Evolutionary conservation across 2,329 filamentous ascomycete species (phyloP), one percentile per base, ranked within the genome.

Genomic region (Nemania serpens): DNA sequence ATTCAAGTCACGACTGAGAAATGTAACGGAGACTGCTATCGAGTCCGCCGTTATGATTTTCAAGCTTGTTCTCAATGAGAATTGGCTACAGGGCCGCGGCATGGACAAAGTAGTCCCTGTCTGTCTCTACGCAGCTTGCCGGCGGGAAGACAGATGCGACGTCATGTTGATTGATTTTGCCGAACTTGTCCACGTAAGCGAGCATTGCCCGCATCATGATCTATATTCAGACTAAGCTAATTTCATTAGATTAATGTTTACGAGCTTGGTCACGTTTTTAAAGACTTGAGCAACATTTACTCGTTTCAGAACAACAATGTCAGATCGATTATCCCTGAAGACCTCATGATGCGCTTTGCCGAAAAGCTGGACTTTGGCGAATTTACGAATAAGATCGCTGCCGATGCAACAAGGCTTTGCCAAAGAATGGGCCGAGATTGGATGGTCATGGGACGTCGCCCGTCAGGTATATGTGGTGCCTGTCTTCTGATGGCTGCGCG

Each of bases 121-220:
- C 29, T 94, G 91, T 72, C 82, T 99, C 33, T 99, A 98, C 69
- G 89, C 91, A 57, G 92, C 92, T 13, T 96, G 92, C 72, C 88
- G 95, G 63, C 86, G 89, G 55, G 87, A 91, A 63, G 85, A 86
- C 45, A 88, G 88, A 22, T 96, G 95, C 73, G 90, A 89, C 43
- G 83, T 95, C 67, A 93, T 99, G 89, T 83, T 99, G 45, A 98
- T 99, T 74, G 95, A 99, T 74, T 87, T 99, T 72, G 91, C 95
- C 12, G 95, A 99, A 73, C 83, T 94, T 62, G 79, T 82, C 57
- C 84, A 85, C 29, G 70, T 72, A 69, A 64, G 69, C 64, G 12
- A 51, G 25, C 25, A 13, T n/a, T 39, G 5, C 33, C 18, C 49
- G 18, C 6, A 25, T 49, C 12, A 10, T 17, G 47, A 63, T 36